Conservation (phyloP, 2,329 filamentous ascomycete genomes). For the Ceratocystis eucalypticola region DNA sequence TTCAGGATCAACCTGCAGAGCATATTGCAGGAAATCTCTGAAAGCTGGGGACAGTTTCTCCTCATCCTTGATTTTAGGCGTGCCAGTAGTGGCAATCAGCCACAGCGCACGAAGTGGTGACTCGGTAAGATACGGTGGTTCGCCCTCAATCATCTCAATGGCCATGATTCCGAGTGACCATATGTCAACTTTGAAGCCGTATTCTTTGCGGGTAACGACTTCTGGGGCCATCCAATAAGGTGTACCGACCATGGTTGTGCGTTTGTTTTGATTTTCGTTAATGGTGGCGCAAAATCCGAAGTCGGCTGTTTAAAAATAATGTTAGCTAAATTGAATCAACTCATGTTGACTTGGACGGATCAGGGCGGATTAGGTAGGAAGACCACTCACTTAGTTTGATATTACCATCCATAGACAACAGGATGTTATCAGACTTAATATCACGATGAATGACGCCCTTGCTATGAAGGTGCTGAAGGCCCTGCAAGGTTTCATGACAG, state of each 20-base stretch:
- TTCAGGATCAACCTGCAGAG: constrained; percentile 91
- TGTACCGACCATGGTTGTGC: constrained; percentile 97
- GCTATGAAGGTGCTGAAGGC: constrained; percentile 87
- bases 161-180: constrained; percentile 99
- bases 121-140: constrained; percentile 92
- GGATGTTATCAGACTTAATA: constrained; percentile 97
- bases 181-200: constrained; percentile 95
- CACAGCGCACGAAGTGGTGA: constrained; percentile 85
- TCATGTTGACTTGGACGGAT: background rate
- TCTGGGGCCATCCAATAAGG: constrained; percentile 99
- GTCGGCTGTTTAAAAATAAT: constrained; percentile 52
- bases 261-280: constrained; percentile 92
- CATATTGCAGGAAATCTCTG: constrained; percentile 81
- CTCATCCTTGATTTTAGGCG: constrained; percentile 88
- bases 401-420: constrained; percentile 83
- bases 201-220: constrained; percentile 93
- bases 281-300: constrained; percentile 98
- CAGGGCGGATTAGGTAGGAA: background rate
- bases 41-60: constrained; percentile 69
- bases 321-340: constrained; percentile 19
- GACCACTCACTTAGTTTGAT: constrained; percentile 80
- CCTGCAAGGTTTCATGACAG: constrained; percentile 81
- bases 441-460: constrained; percentile 97
- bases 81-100: constrained; percentile 93
- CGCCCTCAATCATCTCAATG: constrained; percentile 99